Conservation (phyloP, 345 rosid genomes). For the Toxicodendron radicans region DNA sequence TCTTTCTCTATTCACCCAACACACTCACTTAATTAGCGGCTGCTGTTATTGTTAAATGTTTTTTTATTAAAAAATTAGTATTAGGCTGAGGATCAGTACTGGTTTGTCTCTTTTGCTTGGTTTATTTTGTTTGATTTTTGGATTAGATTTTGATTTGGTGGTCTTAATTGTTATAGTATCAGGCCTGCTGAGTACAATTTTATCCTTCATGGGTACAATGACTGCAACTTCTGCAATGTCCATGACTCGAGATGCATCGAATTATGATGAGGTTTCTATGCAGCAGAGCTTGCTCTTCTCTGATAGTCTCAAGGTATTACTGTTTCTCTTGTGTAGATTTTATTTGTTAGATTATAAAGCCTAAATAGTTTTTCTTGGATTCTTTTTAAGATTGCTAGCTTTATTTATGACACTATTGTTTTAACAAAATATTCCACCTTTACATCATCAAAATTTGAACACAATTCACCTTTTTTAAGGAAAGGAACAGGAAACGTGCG, state of each 20-base stretch:
- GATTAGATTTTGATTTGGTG: slow-evolving; percentile 24
- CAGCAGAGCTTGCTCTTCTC: slow-evolving; percentile 83
- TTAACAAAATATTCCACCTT: neutral
- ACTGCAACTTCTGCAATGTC: slow-evolving; percentile 54
- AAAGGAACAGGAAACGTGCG: neutral
- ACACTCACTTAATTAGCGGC: neutral
- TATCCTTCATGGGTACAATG: slow-evolving; percentile 40
- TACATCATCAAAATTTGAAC: neutral
- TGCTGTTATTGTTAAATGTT: slow-evolving; percentile 3
- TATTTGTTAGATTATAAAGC: neutral
- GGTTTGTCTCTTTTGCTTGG: neutral
- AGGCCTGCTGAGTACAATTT: slow-evolving; percentile 1
- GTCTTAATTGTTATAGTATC: slow-evolving; percentile 26
- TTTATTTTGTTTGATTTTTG: neutral
- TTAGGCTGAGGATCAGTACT: slow-evolving; percentile 6
- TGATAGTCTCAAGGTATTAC: slow-evolving; percentile 75
- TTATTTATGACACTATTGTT: neutral
- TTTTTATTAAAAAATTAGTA: neutral
- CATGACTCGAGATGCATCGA: slow-evolving; percentile 58
- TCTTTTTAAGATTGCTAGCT: slow-evolving; percentile 2
- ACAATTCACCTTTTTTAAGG: neutral
- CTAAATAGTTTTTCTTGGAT: neutral
- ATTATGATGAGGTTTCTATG: slow-evolving; percentile 79
- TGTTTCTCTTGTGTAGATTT: neutral
- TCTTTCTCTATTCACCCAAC: neutral